phyloP scores from a whole-genome alignment of 345 rosid species.

The Trapa bicornis region DNA sequence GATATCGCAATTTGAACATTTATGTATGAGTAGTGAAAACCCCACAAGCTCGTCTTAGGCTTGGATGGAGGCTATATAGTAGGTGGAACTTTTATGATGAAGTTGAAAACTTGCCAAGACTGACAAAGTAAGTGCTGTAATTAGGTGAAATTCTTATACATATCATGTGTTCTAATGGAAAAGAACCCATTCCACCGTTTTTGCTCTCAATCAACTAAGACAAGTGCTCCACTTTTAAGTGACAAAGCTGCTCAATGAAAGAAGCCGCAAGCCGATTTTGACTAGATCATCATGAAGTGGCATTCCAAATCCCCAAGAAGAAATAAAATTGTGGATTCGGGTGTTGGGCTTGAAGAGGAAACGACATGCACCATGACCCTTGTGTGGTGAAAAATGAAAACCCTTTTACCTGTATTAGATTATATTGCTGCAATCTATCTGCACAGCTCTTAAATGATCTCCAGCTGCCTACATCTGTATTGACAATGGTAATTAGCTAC shows the following conservation, averaged over 20 bases:
- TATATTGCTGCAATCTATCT: too few species aligned
- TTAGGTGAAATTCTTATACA: too few species aligned
- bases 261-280: background rate
- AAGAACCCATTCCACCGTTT: background rate
- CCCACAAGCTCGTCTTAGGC: background rate
- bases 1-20: background rate
- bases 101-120: background rate
- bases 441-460: too few species aligned
- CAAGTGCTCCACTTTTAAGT: background rate
- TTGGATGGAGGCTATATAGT: background rate
- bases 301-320: too few species aligned
- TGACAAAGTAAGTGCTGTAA: background rate
- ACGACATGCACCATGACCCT: background rate
- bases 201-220: background rate
- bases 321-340: background rate
- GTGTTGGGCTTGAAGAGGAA: background rate
- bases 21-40: background rate
- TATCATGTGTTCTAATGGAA: too few species aligned
- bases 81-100: constrained; percentile 1
- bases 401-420: too few species aligned
- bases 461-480: too few species aligned
- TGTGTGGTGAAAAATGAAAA: too few species aligned
- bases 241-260: background rate
- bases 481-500: too few species aligned
- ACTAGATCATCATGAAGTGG: background rate